A percentile compares a stretch with the other conserved stretches of the same genome.
Conservation (phyloP, 805 yeast species). For the Yamadazyma takamatsuzukensis region DNA sequence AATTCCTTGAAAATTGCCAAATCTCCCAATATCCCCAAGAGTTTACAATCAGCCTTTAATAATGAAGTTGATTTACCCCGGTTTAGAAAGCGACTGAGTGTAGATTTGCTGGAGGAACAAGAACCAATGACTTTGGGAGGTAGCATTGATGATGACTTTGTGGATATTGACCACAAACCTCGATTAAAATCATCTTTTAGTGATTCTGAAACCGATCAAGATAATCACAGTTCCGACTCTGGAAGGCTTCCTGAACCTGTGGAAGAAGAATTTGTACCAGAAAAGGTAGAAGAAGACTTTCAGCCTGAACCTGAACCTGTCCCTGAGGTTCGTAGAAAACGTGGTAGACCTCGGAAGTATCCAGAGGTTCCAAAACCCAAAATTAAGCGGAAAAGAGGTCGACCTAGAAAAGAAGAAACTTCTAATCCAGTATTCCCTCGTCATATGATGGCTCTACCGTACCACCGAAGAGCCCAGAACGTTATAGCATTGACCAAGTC, state of each 20-base stretch:
- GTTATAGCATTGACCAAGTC: background rate
- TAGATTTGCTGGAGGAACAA: background rate
- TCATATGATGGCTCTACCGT: conserved; percentile 1
- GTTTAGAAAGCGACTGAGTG: conserved; percentile 4
- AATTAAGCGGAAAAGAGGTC: conserved; percentile 7
- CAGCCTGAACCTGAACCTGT: no score
- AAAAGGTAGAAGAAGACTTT: no score
- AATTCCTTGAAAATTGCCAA: conserved; percentile 7
- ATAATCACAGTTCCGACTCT: background rate
- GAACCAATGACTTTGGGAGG: background rate
- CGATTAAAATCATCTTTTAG: no score
- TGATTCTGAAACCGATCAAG: background rate
- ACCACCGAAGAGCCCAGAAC: conserved; percentile 2
- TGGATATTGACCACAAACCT: no score
- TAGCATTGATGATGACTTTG: background rate
- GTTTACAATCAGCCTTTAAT: conserved; percentile 23
- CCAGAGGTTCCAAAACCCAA: conserved; percentile 1
- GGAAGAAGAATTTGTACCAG: no score
- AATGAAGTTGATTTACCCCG: conserved; percentile 15
- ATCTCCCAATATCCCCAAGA: conserved; percentile 11
- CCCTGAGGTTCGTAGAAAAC: background rate
- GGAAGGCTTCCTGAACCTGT: no score
- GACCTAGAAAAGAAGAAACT: conserved; percentile 7
- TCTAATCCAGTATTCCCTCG: no score
- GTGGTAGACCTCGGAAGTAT: background rate